phyloP scores from a whole-genome alignment of 768 basidiomycete species.

The Auriculariales sp. region DNA sequence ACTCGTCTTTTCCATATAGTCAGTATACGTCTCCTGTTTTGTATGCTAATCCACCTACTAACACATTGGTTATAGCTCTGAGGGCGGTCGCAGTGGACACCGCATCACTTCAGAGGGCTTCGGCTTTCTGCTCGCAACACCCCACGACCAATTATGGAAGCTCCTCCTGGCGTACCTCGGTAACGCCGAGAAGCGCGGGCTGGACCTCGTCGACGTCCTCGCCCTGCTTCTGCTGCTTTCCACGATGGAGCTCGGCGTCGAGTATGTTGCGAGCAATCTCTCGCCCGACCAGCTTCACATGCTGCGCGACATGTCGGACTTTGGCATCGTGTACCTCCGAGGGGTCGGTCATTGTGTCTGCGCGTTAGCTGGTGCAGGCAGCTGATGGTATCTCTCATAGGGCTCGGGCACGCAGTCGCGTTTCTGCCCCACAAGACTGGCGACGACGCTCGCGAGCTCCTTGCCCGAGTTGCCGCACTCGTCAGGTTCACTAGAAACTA shows the following conservation, averaged over 20 bases:
- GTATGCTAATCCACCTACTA: constrained; percentile 7
- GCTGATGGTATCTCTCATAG: constrained; percentile 15
- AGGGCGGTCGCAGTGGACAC: too few relatives aligned
- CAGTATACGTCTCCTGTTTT: background rate
- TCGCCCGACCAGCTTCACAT: constrained; percentile 72
- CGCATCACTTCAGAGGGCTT: constrained; percentile 95
- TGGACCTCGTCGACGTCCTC: constrained; percentile 88
- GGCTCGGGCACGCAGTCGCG: constrained; percentile 55
- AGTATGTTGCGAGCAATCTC: constrained; percentile 75
- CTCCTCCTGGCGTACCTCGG: constrained; percentile 80
- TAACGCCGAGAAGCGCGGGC: constrained; percentile 75
- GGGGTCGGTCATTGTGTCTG: constrained; percentile 29
- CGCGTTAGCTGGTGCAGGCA: background rate
- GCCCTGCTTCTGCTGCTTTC: constrained; percentile 95
- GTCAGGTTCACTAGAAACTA: constrained; percentile 34
- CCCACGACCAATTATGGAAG: constrained; percentile 93
- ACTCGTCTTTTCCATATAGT: background rate
- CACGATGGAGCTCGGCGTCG: constrained; percentile 91
- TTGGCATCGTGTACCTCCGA: constrained; percentile 84
- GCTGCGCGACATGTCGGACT: constrained; percentile 84
- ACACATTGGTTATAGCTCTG: constrained; percentile 34
- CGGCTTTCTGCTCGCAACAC: constrained; percentile 88
- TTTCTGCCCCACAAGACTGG: constrained; percentile 88
- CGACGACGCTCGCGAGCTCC: constrained; percentile 88
- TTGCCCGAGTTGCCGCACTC: constrained; percentile 64